These are phyloP conservation scores for Zygosaccharomyces kombuchaensis DNA, from an alignment of 805 yeast species.

Conservation along the genomic window DNA sequence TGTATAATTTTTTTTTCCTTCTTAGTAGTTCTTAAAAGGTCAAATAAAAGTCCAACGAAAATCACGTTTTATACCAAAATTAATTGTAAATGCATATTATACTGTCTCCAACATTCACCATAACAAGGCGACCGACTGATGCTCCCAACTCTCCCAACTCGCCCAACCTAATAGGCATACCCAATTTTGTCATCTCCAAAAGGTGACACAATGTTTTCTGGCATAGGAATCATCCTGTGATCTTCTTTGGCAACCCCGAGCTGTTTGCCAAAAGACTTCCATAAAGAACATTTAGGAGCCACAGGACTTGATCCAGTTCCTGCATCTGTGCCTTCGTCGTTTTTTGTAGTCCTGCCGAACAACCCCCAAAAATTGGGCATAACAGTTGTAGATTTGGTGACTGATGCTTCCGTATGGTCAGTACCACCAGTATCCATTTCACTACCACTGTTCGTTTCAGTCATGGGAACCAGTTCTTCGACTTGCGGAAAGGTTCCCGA, in stretches of 20 bases:
- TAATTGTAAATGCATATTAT: too few relatives aligned
- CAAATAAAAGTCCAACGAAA: too few relatives aligned
- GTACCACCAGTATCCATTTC: background rate
- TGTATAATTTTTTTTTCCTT: too few relatives aligned
- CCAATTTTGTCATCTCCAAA: conserved; percentile 1
- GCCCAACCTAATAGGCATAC: background rate
- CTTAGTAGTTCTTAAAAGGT: too few relatives aligned
- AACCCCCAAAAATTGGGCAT: background rate
- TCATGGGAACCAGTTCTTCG: too few relatives aligned
- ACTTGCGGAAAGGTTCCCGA: background rate
- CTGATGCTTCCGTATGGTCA: background rate
- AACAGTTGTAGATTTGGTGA: background rate
- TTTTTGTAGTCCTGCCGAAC: background rate
- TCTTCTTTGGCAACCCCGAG: background rate
- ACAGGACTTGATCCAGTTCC: background rate
- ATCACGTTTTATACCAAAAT: too few relatives aligned
- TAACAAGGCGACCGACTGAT: too few relatives aligned
- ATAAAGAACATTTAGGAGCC: background rate
- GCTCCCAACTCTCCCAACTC: background rate
- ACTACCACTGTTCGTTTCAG: background rate
- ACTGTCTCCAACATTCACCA: too few relatives aligned
- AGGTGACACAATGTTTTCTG: background rate
- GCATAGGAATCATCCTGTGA: background rate
- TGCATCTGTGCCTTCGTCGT: background rate
- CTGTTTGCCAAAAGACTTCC: background rate